These are phyloP conservation scores for Exophiala mesophila DNA, from an alignment of 2,329 filamentous ascomycete genomes.

Conservation along the genomic window DNA sequence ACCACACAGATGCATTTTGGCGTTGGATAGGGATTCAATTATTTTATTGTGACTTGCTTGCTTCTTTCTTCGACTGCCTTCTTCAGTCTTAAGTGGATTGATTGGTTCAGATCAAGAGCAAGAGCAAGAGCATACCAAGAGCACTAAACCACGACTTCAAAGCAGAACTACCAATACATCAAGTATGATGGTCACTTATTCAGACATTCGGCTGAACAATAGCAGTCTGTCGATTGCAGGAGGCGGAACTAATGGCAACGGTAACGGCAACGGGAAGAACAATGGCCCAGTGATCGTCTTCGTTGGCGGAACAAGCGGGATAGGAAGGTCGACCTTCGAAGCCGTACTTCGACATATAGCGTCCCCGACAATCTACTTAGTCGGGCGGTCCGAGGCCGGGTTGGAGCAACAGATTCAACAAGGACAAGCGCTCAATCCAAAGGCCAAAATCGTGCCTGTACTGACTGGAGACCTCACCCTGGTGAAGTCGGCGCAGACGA, in stretches of 20 bases:
- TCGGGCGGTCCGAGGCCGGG: conserved; percentile 6
- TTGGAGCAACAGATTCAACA: conserved; percentile 3
- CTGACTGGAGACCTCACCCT: conserved; percentile 13
- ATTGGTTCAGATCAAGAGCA: too few relatives aligned
- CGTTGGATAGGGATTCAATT: too few relatives aligned
- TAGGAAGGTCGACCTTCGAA: conserved; percentile 15
- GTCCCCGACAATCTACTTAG: conserved; percentile 16
- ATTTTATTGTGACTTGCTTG: too few relatives aligned
- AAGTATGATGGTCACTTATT: conserved; percentile 15
- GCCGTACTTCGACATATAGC: conserved; percentile 16
- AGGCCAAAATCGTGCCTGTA: conserved; percentile 11
- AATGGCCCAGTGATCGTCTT: conserved; percentile 12
- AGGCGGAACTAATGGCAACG: not conserved
- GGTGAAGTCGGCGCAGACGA: conserved; percentile 10
- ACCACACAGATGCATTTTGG: too few relatives aligned
- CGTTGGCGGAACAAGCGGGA: conserved; percentile 16
- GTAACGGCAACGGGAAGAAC: too few relatives aligned
- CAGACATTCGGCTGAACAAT: conserved; percentile 18
- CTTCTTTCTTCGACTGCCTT: too few relatives aligned
- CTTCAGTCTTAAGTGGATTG: too few relatives aligned
- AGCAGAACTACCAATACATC: not conserved
- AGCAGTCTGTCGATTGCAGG: conserved; percentile 7
- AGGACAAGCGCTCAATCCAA: conserved; percentile 7
- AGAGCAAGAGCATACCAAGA: not conserved
- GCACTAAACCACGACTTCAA: not conserved